Base-by-base conservation (phyloP, 2,329 filamentous ascomycete genomes). In the Parastagonospora avenae region DNA sequence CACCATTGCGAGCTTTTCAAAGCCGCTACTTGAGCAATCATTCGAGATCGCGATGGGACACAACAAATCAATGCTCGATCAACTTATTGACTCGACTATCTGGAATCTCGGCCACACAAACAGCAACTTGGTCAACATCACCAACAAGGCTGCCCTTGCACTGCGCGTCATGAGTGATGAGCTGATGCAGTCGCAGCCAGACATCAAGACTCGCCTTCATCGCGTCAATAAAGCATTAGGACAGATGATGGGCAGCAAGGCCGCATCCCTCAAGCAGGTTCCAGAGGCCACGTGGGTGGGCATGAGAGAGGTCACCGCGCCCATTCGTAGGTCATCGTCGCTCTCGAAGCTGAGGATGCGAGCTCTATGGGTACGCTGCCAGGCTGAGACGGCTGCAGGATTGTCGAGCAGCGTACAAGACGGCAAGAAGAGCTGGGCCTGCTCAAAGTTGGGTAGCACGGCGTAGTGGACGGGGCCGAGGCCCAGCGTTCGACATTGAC, bases 1-100 rank as follows among this genome's bases (percentile, higher is more conserved):
- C 32, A 79, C 74, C 29, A 75, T 83, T 40, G 60, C 59, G 24
- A 69, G 70, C 19, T 62, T 66, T 45, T 67, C 68, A n/a, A 74
- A 71, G 52, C 71, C 72, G n/a, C 56, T 69, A 1, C 53, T 73
- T n/a, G 60, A 62, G 35, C 67, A 73, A 45, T 62, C 63, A 2
- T 70, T 73, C 43, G 54, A 68, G n/a, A 55, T 74, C 31, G 64
- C 42, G 31, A 48, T 74, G 8, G 69, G 71, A 15, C 66, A 64
- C 39, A 66, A 67, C 46, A 71, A 66, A 59, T 65, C 68, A 16
- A 61, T 52, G 30, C 45, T 70, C 4, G 59, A 57, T 10, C 56
- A 59, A 16, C 46, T 71, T 32, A 45, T 67, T 11, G 56, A 62
- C 9, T 51, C 46, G 8, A 42, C 65, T 30, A 64, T 52, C 29